Percentiles rank a stretch among this genome's conserved stretches.
Evolutionary conservation across 345 rosid genomes (phyloP).

Genomic region (Atalantia buxifolia): DNA sequence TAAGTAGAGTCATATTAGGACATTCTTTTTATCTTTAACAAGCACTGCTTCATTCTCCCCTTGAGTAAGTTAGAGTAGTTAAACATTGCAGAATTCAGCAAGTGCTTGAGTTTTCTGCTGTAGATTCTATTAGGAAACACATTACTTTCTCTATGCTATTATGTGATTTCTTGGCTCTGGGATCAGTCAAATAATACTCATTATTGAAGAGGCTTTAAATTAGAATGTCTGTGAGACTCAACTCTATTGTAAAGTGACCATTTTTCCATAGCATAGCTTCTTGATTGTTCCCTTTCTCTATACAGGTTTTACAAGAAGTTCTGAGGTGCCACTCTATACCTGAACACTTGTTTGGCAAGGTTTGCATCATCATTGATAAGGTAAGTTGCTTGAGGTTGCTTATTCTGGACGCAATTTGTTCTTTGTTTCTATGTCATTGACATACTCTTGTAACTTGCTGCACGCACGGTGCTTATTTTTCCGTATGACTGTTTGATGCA

Average conservation of each 20-base stretch:
- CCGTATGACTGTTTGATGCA: conserved; percentile 1
- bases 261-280: not conserved
- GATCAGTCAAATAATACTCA: not conserved
- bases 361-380: conserved; percentile 90
- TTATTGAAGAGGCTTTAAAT: not conserved
- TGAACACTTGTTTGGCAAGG: conserved; percentile 70
- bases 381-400: conserved; percentile 37
- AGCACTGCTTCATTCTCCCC: not conserved
- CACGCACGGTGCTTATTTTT: not conserved
- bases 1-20: not conserved
- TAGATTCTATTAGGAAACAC: not conserved
- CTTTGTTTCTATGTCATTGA: conserved; percentile 7
- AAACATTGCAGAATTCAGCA: not conserved
- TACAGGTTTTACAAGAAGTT: conserved; percentile 86
- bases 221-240: not conserved
- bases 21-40: not conserved
- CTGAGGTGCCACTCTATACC: conserved; percentile 64
- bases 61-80: not conserved
- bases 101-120: not conserved
- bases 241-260: not conserved
- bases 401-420: not conserved
- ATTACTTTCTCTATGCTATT: not conserved
- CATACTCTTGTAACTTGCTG: not conserved
- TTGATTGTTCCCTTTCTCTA: conserved; percentile 5
- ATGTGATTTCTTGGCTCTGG: not conserved